These are phyloP conservation scores for Plenodomus tracheiphilus DNA, from an alignment of 2,329 filamentous ascomycete species.

Conservation along the genomic window DNA sequence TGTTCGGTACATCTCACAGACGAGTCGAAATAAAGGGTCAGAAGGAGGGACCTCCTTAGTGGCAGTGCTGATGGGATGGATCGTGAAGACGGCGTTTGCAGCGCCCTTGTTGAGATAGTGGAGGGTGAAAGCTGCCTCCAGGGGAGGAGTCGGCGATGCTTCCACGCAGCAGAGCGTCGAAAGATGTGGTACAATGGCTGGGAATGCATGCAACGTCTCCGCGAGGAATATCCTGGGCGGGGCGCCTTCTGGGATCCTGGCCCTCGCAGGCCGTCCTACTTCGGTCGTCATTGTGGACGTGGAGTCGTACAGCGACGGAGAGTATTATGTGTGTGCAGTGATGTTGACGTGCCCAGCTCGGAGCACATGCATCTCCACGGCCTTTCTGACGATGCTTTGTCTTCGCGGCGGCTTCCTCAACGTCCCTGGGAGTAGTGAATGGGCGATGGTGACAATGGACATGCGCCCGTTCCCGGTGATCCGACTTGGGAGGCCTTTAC, in stretches of 20 bases:
- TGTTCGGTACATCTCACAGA: slow-evolving; percentile 15
- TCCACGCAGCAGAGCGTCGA: slow-evolving; percentile 18
- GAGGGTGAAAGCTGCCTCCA: slow-evolving; percentile 16
- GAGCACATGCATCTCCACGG: not conserved
- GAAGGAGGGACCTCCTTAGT: slow-evolving; percentile 8
- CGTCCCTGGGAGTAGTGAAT: too few relatives aligned
- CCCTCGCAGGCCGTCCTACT: too few relatives aligned
- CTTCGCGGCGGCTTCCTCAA: too few relatives aligned
- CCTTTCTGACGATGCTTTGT: too few relatives aligned
- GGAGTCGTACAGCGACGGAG: not conserved
- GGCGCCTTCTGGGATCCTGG: too few relatives aligned
- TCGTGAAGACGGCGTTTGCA: slow-evolving; percentile 39
- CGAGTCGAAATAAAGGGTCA: not conserved
- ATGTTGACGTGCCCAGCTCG: not conserved
- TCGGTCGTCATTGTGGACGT: not conserved
- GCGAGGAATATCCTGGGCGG: not conserved
- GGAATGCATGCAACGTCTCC: not conserved
- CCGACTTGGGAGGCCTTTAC: not conserved
- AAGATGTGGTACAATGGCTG: not conserved
- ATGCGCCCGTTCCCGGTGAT: not conserved
- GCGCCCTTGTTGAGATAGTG: slow-evolving; percentile 39
- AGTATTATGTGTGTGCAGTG: not conserved
- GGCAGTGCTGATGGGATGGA: slow-evolving; percentile 14
- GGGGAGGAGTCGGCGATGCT: slow-evolving; percentile 3
- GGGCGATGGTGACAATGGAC: too few relatives aligned